Base-by-base conservation (phyloP, 352 stramenopile species). In the Phytophthora foliorum region DNA sequence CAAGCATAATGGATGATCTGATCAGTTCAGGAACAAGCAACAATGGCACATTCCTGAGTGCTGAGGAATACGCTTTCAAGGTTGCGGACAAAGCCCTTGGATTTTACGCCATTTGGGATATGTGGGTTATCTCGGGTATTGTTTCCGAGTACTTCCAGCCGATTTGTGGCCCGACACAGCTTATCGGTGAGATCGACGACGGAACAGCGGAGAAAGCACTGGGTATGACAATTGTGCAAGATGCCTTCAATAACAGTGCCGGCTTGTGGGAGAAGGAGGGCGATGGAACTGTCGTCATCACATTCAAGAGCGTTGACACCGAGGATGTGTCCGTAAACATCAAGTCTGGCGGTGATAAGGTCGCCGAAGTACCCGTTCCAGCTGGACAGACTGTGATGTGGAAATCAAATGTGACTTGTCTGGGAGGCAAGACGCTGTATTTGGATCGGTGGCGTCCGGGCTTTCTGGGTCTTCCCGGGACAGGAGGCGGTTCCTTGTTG, bases 101-200 rank as follows among this genome's bases (percentile, higher is more conserved):
- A 22, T 64, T 67, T 4, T 72, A 82, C 27, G 55, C 75, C 0
- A 62, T 76, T 39, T 84, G 75, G 49, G 75, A 84, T 54, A 63
- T 69, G 19, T 82, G 73, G 41, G 76, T 73, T 27, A 27, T 84
- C 29, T 59, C 63, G 21, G 54, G 56, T 11, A 48, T 84, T 52
- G 71, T 70, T n/a, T 65, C 75, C 6, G 70, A 82, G 31, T 86
- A 77, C 16, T 56, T 86, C 16, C 75, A 86, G 64, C 73, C 78
- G 2, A 81, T 84, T 44, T 84, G 78, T 36, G 74, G 74, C 0
- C 73, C 78, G 2, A 82, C 78, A 1, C 31, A 69, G n/a, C 74
- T 75, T 36, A 50, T 83, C 6, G 73, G 75, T 0, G 60, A 78
- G 2, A 75, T 86, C 42, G 67, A 76, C 25, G 67, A 84, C 38